Base-by-base conservation (phyloP, 768 basidiomycete species). In the Gyrodon lividus region DNA sequence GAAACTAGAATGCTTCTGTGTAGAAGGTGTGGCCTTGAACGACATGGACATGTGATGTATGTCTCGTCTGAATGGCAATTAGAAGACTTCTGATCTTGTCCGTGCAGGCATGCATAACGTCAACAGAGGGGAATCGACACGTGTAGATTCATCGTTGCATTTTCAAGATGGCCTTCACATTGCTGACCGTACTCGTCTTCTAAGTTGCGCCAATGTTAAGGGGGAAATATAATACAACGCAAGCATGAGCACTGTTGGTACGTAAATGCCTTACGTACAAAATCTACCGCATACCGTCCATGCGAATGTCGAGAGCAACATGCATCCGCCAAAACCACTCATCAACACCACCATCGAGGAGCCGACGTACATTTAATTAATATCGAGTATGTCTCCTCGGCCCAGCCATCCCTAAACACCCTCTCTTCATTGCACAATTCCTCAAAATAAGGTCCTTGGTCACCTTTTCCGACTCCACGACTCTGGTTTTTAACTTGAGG, bases 341-440 rank as follows among this genome's bases (percentile, higher is more conserved):
- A 50, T n/a, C 43, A 28, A 16, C 37, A 17, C 44, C 41, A 51
- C 61, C n/a, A n/a, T n/a, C n/a, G n/a, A n/a, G n/a, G 49, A 55
- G 54, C 52, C 57, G 56, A 55, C 44, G 54, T 50, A 44, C 55
- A 44, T 54, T 66, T 64, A 64, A 64, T 66, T 55, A 64, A 55
- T 52, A 54, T 57, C 45, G 16, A 63, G 49, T 52, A 64, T 55
- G 57, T 64, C 64, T 48, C 63, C 64, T 55, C 57, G 61, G 41
- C 42, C 61, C 42, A 14, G 19, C 46, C 63, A 65, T 34, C 64
- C 59, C 7, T 51, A 59, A 48, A 52, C 43, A 5, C 53, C 24
- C 57, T 50, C 61, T 57, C 44, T 61, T 64, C 33, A 61, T 61
- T 2, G 59, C 56, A 62, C 64, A 66, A 46, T 66, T 66, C 37